Conservation (phyloP, 1,284 basidiomycete genomes). For the Cryptococcus maquisensis region DNA sequence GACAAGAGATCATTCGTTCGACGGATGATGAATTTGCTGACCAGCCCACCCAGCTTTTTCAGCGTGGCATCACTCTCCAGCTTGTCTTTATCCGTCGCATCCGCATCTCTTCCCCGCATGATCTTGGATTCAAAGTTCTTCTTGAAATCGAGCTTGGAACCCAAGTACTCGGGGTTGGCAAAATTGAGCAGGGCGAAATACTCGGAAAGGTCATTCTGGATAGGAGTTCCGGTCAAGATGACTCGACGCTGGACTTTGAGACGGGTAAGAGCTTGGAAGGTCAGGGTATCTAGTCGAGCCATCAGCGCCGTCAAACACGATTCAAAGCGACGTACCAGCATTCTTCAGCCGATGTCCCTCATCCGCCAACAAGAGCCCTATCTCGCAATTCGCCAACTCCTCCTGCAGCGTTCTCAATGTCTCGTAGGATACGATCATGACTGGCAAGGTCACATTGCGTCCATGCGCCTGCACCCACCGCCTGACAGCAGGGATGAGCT, state of each 20-base stretch:
- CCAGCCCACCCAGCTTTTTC: slow-evolving; percentile 84
- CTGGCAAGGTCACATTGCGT: slow-evolving; percentile 86
- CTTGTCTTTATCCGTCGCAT: slow-evolving; percentile 78
- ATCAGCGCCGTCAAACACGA: not conserved
- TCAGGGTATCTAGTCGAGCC: slow-evolving; percentile 67
- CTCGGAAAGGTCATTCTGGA: slow-evolving; percentile 94
- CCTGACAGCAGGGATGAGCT: slow-evolving; percentile 69
- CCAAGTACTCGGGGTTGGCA: slow-evolving; percentile 93
- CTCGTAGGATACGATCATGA: slow-evolving; percentile 99
- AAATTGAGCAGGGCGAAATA: slow-evolving; percentile 96
- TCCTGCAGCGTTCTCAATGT: slow-evolving; percentile 78
- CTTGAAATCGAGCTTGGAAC: slow-evolving; percentile 85
- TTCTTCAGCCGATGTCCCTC: slow-evolving; percentile 98
- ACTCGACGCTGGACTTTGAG: slow-evolving; percentile 91
- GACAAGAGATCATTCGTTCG: slow-evolving; percentile 95
- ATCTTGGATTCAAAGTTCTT: slow-evolving; percentile 96
- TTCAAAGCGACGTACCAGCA: slow-evolving; percentile 58
- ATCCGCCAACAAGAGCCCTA: slow-evolving; percentile 90
- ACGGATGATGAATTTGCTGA: slow-evolving; percentile 95
- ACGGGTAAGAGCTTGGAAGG: slow-evolving; percentile 78
- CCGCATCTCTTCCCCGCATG: slow-evolving; percentile 86
- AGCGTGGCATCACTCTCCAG: slow-evolving; percentile 83
- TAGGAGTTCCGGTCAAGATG: slow-evolving; percentile 93
- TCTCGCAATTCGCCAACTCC: slow-evolving; percentile 71
- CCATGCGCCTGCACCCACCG: slow-evolving; percentile 84